A percentile compares a stretch with the other conserved stretches of the same genome.
Conservation (phyloP, 1,284 basidiomycete species). For the Pseudozyma sp. region DNA sequence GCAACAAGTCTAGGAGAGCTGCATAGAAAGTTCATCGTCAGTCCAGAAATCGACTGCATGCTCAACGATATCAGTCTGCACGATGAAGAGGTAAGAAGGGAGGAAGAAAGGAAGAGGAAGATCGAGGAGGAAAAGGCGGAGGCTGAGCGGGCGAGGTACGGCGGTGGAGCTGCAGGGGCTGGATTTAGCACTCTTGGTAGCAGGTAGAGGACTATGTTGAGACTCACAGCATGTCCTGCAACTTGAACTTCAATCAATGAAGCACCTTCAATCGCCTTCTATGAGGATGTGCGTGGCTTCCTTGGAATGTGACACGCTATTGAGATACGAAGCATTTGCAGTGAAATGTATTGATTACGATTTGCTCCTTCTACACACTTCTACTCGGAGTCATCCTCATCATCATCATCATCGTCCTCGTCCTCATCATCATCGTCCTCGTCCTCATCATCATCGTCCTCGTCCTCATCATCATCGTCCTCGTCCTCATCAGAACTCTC, state of each 20-base stretch:
- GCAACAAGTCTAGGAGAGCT: slow-evolving; percentile 85
- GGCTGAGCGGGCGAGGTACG: slow-evolving; percentile 23
- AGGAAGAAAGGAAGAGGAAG: slow-evolving; percentile 13
- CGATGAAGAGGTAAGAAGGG: slow-evolving; percentile 24
- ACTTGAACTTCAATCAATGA: no score
- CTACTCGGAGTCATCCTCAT: slow-evolving; percentile 26
- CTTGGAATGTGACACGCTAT: no score
- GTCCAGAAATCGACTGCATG: slow-evolving; percentile 84
- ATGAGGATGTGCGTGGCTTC: no score
- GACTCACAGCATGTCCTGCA: no score
- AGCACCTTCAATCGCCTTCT: background rate
- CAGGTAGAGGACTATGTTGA: no score
- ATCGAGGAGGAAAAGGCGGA: slow-evolving; percentile 30
- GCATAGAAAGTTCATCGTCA: slow-evolving; percentile 84
- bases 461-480: slow-evolving; percentile 37
- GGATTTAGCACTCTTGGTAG: slow-evolving; percentile 20
- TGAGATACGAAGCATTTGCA: no score
- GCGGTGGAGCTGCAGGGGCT: slow-evolving; percentile 1
- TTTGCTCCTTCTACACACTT: background rate
- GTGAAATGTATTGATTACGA: background rate
- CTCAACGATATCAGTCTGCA: slow-evolving; percentile 72
- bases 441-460: slow-evolving; percentile 39
- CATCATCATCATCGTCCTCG: no score
- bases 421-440: slow-evolving; percentile 39
- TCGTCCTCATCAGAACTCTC: slow-evolving; percentile 68